Evolutionary conservation across 176 grass and related monocot species (phyloP).

Genomic region (Eleusine indica): DNA sequence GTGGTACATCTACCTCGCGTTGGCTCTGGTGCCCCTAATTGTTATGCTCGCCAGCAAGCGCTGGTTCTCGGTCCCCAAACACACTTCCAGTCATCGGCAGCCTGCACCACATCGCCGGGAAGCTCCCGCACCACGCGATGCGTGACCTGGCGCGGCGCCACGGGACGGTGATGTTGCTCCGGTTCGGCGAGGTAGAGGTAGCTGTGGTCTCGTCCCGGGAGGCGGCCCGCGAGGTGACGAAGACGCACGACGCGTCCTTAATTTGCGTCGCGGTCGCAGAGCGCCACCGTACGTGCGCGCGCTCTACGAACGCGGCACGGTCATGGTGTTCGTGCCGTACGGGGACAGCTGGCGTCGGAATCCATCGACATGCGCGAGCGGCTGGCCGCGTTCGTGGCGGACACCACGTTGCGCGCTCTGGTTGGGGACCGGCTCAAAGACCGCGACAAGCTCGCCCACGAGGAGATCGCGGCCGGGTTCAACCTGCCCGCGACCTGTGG

Average conservation of each 20-base stretch:
- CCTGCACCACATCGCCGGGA: conserved; percentile 16
- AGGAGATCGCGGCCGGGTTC: background rate
- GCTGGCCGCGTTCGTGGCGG: background rate
- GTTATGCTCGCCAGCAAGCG: no score
- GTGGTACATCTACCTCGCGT: no score
- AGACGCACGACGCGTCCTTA: no score
- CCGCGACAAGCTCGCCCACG: background rate
- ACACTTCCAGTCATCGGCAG: background rate
- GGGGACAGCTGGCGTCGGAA: conserved; percentile 48
- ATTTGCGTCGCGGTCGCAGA: no score
- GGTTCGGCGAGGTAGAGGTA: background rate
- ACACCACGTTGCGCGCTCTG: conserved; percentile 25
- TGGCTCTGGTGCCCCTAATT: no score
- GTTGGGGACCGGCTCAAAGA: conserved; percentile 14
- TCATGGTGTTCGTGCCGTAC: conserved; percentile 56
- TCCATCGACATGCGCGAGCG: background rate
- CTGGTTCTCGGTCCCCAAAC: no score
- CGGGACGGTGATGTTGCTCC: conserved; percentile 46
- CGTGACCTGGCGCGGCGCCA: conserved; percentile 38
- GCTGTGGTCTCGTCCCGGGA: no score
- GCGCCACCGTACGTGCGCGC: no score
- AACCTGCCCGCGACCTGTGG: conserved; percentile 49
- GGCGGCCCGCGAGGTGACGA: no score
- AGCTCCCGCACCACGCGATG: conserved; percentile 40
- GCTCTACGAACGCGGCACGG: background rate